Conservation (phyloP, 768 basidiomycete species). For the Lactarius tabidus region DNA sequence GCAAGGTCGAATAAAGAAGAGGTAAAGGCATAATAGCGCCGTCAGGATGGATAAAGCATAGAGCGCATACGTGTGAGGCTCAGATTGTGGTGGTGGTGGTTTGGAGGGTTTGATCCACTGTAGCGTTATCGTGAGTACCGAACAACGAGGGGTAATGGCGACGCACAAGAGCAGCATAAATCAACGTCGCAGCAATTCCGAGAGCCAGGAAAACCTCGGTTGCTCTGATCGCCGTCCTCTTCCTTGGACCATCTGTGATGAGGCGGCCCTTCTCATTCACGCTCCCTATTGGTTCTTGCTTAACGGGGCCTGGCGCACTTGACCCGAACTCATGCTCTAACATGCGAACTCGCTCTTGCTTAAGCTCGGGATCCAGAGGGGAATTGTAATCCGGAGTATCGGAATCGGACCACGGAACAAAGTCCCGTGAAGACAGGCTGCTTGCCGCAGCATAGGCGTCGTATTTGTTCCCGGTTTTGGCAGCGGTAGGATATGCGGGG, state of each 20-base stretch:
- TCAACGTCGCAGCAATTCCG: conserved; percentile 49
- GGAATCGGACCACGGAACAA: conserved; percentile 49
- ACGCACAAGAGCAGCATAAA: conserved; percentile 61
- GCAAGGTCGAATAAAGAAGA: conserved; percentile 58
- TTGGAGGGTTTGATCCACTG: conserved; percentile 53
- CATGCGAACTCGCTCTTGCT: conserved; percentile 68
- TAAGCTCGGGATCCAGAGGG: conserved; percentile 46
- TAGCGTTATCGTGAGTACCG: conserved; percentile 13
- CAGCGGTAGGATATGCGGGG: conserved; percentile 26
- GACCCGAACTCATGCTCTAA: conserved; percentile 56
- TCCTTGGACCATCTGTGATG: conserved; percentile 60
- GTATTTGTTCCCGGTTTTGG: not conserved
- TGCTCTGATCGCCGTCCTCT: conserved; percentile 47
- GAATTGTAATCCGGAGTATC: conserved; percentile 44
- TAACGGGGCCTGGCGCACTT: conserved; percentile 36
- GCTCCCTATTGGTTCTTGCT: conserved; percentile 52
- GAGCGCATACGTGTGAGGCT: conserved; percentile 51
- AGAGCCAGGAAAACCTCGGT: conserved; percentile 49
- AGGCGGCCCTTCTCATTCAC: conserved; percentile 54
- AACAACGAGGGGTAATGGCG: not conserved
- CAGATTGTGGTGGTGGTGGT: conserved; percentile 52
- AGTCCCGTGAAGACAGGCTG: conserved; percentile 41
- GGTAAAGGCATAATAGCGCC: conserved; percentile 46
- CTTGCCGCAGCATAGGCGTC: conserved; percentile 37
- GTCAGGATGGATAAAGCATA: conserved; percentile 56